Conservation (phyloP, 2,329 filamentous ascomycete species). For the Helotiales sp. region DNA sequence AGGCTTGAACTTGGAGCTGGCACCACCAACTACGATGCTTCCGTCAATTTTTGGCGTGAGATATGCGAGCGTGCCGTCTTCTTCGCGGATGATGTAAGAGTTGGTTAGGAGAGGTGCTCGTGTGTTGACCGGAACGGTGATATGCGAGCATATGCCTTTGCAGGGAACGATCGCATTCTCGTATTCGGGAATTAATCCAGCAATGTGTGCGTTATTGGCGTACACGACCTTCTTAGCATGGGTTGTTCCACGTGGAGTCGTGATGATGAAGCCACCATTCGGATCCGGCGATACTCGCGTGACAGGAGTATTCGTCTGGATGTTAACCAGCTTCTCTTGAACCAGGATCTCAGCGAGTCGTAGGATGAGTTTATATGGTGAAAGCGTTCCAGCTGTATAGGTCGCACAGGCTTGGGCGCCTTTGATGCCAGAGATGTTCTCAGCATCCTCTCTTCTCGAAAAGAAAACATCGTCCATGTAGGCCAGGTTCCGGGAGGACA, state of each 20-base stretch:
- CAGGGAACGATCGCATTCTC: constrained; percentile 27
- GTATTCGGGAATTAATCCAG: constrained; percentile 32
- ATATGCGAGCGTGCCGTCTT: constrained; percentile 24
- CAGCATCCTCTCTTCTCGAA: constrained; percentile 19
- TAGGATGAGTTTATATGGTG: constrained; percentile 65
- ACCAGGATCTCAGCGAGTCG: constrained; percentile 55
- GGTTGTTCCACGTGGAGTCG: constrained; percentile 60
- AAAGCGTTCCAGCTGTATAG: constrained; percentile 44
- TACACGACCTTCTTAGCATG: constrained; percentile 60
- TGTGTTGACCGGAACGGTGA: not conserved
- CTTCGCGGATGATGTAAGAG: constrained; percentile 17
- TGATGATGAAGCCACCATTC: constrained; percentile 49
- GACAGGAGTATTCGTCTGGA: constrained; percentile 58
- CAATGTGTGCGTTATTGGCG: constrained; percentile 70
- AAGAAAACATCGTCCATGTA: constrained; percentile 29
- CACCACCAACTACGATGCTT: constrained; percentile 49
- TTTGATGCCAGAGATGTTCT: constrained; percentile 36
- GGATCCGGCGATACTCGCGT: constrained; percentile 30
- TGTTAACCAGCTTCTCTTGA: constrained; percentile 49
- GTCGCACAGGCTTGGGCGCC: constrained; percentile 32
- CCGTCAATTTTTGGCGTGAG: constrained; percentile 41
- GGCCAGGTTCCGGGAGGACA: constrained; percentile 27
- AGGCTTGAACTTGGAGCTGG: constrained; percentile 43
- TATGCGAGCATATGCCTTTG: constrained; percentile 18
- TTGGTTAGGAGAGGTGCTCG: constrained; percentile 14